phyloP scores from a whole-genome alignment of 1,284 basidiomycete genomes.

The Moesziomyces sp. region DNA sequence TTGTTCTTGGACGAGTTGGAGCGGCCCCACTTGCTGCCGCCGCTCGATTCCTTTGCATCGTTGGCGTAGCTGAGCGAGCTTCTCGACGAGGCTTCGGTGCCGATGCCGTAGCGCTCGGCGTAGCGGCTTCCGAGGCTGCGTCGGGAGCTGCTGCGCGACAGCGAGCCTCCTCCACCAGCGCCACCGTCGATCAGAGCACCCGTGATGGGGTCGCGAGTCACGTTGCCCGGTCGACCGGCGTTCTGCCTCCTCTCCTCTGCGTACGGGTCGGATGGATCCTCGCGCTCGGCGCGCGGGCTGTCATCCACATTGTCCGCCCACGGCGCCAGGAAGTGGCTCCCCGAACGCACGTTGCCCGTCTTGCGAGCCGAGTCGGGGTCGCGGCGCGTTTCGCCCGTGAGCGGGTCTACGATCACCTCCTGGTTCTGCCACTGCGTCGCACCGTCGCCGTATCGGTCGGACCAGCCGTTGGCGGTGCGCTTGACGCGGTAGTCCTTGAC shows the following conservation, averaged over 20 bases:
- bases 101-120: slow-evolving; percentile 49
- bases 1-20: slow-evolving; percentile 37
- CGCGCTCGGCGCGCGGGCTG: slow-evolving; percentile 49
- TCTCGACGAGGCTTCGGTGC: slow-evolving; percentile 35
- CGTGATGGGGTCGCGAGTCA: slow-evolving; percentile 44
- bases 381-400: slow-evolving; percentile 49
- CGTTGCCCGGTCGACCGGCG: slow-evolving; percentile 25
- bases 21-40: slow-evolving; percentile 33
- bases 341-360: slow-evolving; percentile 37
- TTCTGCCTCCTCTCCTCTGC: slow-evolving; percentile 42
- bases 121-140: slow-evolving; percentile 48
- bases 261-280: slow-evolving; percentile 36
- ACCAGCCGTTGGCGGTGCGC: slow-evolving; percentile 49
- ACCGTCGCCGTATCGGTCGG: slow-evolving; percentile 45
- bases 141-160: slow-evolving; percentile 42
- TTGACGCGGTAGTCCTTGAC: slow-evolving; percentile 56
- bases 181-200: slow-evolving; percentile 44
- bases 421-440: slow-evolving; percentile 35
- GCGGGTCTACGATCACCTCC: slow-evolving; percentile 49
- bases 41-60: slow-evolving; percentile 15
- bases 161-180: slow-evolving; percentile 16
- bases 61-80: slow-evolving; percentile 45
- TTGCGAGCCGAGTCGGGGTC: slow-evolving; percentile 33
- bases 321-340: slow-evolving; percentile 38
- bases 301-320: slow-evolving; percentile 52